Conservation (phyloP, 352 stramenopile species). For the Phytopythium mirpurense region DNA sequence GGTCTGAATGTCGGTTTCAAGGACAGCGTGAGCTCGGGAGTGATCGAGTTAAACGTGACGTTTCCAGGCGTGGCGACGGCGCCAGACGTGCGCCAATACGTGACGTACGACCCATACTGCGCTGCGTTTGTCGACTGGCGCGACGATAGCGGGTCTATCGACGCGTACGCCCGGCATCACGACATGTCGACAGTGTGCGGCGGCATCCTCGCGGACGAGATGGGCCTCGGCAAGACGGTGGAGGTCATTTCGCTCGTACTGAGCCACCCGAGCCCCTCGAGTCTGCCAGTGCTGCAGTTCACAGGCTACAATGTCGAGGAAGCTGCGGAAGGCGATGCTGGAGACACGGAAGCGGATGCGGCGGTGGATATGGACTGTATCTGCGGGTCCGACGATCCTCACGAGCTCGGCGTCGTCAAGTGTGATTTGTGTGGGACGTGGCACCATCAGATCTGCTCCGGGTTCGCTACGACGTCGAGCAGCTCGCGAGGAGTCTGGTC, state of each 20-base stretch:
- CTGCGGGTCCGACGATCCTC: constrained; percentile 33
- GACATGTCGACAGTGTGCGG: constrained; percentile 34
- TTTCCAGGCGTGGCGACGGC: constrained; percentile 9
- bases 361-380: constrained; percentile 35
- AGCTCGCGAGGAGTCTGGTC: constrained; percentile 11
- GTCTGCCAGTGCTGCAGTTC: constrained; percentile 36
- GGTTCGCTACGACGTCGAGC: constrained; percentile 15
- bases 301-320: constrained; percentile 1
- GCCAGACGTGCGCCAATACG: neutral
- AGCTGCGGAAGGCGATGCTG: neutral
- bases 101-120: constrained; percentile 37
- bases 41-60: constrained; percentile 8
- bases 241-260: constrained; percentile 65
- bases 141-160: neutral
- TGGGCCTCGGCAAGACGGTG: constrained; percentile 89
- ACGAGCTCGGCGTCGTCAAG: constrained; percentile 37
- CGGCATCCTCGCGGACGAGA: constrained; percentile 91
- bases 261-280: constrained; percentile 23
- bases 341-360: neutral
- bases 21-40: neutral
- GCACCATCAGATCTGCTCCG: constrained; percentile 66
- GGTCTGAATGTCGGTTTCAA: too few species aligned
- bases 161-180: neutral
- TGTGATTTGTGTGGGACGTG: constrained; percentile 47
- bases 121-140: constrained; percentile 17